A percentile compares a stretch with the other conserved stretches of the same genome.
Conservation (phyloP, 352 stramenopile species). For the Elongisporangium anandrum region DNA sequence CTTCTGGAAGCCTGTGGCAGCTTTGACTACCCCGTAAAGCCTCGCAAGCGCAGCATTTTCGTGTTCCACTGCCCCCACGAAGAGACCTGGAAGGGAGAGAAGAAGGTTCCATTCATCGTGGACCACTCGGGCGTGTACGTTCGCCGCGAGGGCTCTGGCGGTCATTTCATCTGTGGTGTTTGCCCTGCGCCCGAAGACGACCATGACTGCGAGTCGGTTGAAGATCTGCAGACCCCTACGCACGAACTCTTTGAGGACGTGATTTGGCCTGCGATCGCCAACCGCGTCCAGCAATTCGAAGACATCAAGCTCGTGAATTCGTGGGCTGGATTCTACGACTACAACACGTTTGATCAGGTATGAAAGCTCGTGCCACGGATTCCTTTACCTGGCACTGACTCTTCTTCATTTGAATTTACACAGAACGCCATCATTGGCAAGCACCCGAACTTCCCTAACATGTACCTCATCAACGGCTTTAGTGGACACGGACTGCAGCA, state of each 20-base stretch:
- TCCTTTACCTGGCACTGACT: not conserved
- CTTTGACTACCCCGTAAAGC: slow-evolving; percentile 72
- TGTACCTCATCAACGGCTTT: slow-evolving; percentile 84
- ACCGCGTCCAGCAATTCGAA: slow-evolving; percentile 72
- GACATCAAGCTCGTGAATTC: slow-evolving; percentile 72
- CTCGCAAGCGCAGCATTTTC: slow-evolving; percentile 77
- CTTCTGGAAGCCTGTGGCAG: slow-evolving; percentile 57
- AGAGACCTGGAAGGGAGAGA: slow-evolving; percentile 64
- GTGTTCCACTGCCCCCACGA: slow-evolving; percentile 72
- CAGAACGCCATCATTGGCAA: slow-evolving; percentile 82
- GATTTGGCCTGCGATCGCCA: slow-evolving; percentile 79
- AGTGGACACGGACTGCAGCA: slow-evolving; percentile 81
- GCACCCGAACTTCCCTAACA: slow-evolving; percentile 74
- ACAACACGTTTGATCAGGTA: slow-evolving; percentile 85
- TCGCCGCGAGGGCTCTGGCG: slow-evolving; percentile 58
- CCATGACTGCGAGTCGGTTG: slow-evolving; percentile 47
- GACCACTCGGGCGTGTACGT: slow-evolving; percentile 81
- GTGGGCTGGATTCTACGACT: slow-evolving; percentile 86
- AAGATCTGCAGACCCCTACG: slow-evolving; percentile 68
- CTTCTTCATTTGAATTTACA: not conserved
- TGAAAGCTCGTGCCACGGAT: not conserved
- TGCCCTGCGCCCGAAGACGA: slow-evolving; percentile 59
- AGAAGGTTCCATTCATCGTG: slow-evolving; percentile 65
- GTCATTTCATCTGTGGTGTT: slow-evolving; percentile 70
- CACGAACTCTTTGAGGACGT: slow-evolving; percentile 70